Percentiles rank a stretch among this genome's conserved stretches.
phyloP scores from a whole-genome alignment of 1,284 basidiomycete genomes.

The Cerioporus squamosus region DNA sequence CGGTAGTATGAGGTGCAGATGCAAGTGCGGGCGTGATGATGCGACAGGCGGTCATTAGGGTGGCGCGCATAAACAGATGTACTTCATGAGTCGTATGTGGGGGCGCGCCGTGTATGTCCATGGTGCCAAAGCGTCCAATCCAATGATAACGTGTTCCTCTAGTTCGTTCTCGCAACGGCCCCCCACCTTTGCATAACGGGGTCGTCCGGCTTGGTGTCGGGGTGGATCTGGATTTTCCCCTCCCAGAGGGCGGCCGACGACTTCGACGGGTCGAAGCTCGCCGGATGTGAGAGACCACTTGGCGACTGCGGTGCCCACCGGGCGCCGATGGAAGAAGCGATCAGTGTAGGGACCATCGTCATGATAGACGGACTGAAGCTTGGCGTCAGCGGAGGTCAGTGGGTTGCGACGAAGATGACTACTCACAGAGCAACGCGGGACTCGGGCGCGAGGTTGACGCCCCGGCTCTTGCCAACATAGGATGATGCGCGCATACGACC shows the following conservation, averaged over 20 bases:
- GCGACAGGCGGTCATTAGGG: slow-evolving; percentile 2
- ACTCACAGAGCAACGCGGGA: slow-evolving; percentile 40
- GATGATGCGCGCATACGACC: slow-evolving; percentile 84
- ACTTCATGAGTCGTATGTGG: slow-evolving; percentile 1
- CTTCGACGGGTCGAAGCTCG: slow-evolving; percentile 74
- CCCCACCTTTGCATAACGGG: slow-evolving; percentile 48
- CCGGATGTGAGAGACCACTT: slow-evolving; percentile 75
- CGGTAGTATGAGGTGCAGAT: neutral
- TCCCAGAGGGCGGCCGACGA: slow-evolving; percentile 82
- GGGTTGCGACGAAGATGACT: slow-evolving; percentile 7
- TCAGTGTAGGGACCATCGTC: slow-evolving; percentile 88
- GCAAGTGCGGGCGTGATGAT: neutral
- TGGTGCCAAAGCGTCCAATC: slow-evolving; percentile 13
- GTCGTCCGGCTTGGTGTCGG: slow-evolving; percentile 69
- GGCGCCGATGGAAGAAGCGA: slow-evolving; percentile 85
- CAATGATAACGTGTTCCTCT: slow-evolving; percentile 7
- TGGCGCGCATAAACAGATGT: neutral
- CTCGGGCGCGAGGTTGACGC: slow-evolving; percentile 56
- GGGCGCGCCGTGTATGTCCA: slow-evolving; percentile 15
- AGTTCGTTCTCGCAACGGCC: slow-evolving; percentile 18
- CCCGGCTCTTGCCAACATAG: slow-evolving; percentile 80
- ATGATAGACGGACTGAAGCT: slow-evolving; percentile 66
- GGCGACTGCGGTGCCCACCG: slow-evolving; percentile 65
- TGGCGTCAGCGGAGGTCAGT: slow-evolving; percentile 25
- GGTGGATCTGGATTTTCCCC: slow-evolving; percentile 86